These are phyloP conservation scores for Tulasnella sp. DNA, from an alignment of 768 basidiomycete genomes.

Conservation along the genomic window DNA sequence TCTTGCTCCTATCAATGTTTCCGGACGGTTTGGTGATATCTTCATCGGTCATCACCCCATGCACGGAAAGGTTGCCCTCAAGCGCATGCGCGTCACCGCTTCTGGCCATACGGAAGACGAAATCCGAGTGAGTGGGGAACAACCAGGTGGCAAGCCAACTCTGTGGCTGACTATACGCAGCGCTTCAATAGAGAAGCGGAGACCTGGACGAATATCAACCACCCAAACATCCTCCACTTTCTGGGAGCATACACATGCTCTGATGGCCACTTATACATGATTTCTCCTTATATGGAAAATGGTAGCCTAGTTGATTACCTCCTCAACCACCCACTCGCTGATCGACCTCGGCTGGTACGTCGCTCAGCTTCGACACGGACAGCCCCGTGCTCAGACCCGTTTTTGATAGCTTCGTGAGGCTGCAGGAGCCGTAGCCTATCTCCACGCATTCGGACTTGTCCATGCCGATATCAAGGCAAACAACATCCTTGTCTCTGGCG, in stretches of 20 bases:
- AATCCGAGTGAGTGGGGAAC: too few species aligned
- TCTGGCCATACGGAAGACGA: too few species aligned
- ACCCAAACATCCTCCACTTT: neutral
- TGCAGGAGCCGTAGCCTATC: neutral
- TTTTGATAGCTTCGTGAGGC: neutral
- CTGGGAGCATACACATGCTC: neutral
- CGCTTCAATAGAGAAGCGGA: neutral
- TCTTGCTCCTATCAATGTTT: too few species aligned
- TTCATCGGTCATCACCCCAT: too few species aligned
- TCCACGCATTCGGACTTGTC: neutral
- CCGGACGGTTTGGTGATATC: too few species aligned
- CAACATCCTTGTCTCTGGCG: neutral
- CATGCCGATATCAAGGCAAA: neutral
- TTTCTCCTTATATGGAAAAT: neutral
- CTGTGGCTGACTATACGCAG: too few species aligned
- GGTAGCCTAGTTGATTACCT: neutral
- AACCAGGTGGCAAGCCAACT: too few species aligned
- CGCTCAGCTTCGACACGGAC: too few species aligned
- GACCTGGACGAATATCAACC: neutral
- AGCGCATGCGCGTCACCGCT: too few species aligned
- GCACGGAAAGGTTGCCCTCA: too few species aligned
- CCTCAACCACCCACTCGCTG: neutral
- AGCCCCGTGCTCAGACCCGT: too few species aligned
- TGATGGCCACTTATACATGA: neutral
- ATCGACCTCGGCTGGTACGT: neutral